Evolutionary conservation across 805 yeast species (phyloP).

Genomic region (Teunomyces pallodes): DNA sequence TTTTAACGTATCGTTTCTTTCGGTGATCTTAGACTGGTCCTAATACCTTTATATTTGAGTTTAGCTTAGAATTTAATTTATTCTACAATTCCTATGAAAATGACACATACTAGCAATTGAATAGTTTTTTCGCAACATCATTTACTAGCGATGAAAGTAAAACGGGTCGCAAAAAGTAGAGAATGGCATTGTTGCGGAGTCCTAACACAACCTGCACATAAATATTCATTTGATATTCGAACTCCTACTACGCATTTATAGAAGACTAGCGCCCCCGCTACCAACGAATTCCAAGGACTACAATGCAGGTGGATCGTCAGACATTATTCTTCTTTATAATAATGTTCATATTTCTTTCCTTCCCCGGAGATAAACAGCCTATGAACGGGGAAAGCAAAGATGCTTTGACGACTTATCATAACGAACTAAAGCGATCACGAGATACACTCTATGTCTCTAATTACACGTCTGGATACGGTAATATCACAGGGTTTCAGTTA

Average conservation of each 20-base stretch:
- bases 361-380: conserved; percentile 32
- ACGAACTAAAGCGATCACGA: conserved; percentile 17
- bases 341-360: conserved; percentile 31
- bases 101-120: no score
- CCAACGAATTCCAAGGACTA: neutral
- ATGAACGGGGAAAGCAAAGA: conserved; percentile 23
- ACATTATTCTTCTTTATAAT: conserved; percentile 33
- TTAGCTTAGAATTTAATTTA: neutral
- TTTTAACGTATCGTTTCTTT: conserved; percentile 1
- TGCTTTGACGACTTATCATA: conserved; percentile 24
- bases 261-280: neutral
- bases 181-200: no score
- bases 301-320: conserved; percentile 27
- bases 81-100: neutral
- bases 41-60: neutral
- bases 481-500: conserved; percentile 68
- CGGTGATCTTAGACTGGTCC: conserved; percentile 2
- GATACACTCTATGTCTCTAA: conserved; percentile 35
- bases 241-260: neutral
- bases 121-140: no score
- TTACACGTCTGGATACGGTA: conserved; percentile 58
- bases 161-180: no score
- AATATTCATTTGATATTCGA: neutral
- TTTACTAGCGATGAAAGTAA: no score
- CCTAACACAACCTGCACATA: neutral